Conservation (phyloP, 805 yeast genomes). For the Wickerhamiella hasegawae region DNA sequence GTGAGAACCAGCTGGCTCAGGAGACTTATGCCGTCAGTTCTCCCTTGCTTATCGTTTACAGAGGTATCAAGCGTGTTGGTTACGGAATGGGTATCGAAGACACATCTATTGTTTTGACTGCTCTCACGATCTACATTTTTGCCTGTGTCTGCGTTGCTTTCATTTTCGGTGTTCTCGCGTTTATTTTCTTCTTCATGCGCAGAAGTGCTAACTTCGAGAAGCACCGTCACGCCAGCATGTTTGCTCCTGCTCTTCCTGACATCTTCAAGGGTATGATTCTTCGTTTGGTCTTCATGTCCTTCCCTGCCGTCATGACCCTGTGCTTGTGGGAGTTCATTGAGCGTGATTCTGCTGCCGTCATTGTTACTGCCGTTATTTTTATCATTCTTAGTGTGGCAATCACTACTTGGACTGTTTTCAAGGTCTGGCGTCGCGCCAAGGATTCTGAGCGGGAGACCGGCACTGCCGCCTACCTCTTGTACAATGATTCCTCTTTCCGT, state of each 20-base stretch:
- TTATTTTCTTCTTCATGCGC: constrained; percentile 24
- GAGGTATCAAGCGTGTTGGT: constrained; percentile 82
- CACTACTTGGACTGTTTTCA: constrained; percentile 48
- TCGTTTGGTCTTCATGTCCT: constrained; percentile 70
- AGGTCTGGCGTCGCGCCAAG: constrained; percentile 47
- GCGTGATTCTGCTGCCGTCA: constrained; percentile 75
- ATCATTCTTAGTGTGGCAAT: constrained; percentile 44
- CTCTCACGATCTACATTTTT: constrained; percentile 70
- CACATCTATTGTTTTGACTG: constrained; percentile 71
- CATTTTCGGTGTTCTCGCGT: constrained; percentile 36
- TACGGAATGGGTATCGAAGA: constrained; percentile 63
- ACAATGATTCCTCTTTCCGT: constrained; percentile 58
- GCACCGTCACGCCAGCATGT: constrained; percentile 13
- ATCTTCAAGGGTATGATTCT: constrained; percentile 66
- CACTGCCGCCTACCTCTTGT: constrained; percentile 77
- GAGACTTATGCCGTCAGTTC: constrained; percentile 14
- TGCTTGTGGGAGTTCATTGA: constrained; percentile 78
- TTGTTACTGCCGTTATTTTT: constrained; percentile 63
- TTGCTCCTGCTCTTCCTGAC: constrained; percentile 48
- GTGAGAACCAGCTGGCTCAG: constrained; percentile 11
- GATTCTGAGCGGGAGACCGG: constrained; percentile 42
- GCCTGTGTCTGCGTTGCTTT: constrained; percentile 60
- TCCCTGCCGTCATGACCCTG: constrained; percentile 61
- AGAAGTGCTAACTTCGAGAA: constrained; percentile 1
- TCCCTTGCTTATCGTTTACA: constrained; percentile 38